phyloP scores from a whole-genome alignment of 257 asterid species.

The Osmanthus fragrans region DNA sequence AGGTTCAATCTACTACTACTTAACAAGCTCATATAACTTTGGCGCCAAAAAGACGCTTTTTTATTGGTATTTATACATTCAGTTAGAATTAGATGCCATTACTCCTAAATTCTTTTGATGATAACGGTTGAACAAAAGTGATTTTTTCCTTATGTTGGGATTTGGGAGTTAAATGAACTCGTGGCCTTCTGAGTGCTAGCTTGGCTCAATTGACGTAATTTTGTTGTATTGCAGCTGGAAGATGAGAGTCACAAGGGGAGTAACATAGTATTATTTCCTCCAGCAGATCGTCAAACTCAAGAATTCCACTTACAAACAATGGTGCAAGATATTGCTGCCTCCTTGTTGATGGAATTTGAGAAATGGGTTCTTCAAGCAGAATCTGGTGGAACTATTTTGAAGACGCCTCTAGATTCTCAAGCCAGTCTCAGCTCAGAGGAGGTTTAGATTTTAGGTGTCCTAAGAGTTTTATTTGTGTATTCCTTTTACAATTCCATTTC shows the following conservation, averaged over 20 bases:
- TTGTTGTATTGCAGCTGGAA: constrained; percentile 60
- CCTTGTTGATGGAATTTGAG: constrained; percentile 94
- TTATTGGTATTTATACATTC: background rate
- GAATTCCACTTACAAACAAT: constrained; percentile 92
- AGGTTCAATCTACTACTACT: constrained; percentile 43
- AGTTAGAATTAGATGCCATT: background rate
- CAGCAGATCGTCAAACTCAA: constrained; percentile 93
- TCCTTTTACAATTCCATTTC: constrained; percentile 21
- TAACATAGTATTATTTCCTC: constrained; percentile 81
- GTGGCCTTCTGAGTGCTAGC: background rate
- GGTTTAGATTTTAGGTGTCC: constrained; percentile 95
- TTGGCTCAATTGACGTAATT: constrained; percentile 21
- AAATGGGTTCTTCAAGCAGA: constrained; percentile 94
- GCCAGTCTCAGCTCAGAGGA: constrained; percentile 99
- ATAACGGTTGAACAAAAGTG: background rate
- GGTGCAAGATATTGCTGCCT: constrained; percentile 98
- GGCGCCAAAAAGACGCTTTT: background rate
- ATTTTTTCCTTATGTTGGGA: background rate
- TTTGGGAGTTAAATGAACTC: background rate
- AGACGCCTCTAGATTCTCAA: constrained; percentile 99
- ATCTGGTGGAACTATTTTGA: constrained; percentile 89
- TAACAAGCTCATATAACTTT: background rate
- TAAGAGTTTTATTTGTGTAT: constrained; percentile 34
- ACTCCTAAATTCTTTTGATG: background rate
- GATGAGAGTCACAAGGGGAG: constrained; percentile 81